These are phyloP conservation scores for Graphiopsis chlorocephala DNA, from an alignment of 2,329 filamentous ascomycete genomes.

Conservation along the genomic window DNA sequence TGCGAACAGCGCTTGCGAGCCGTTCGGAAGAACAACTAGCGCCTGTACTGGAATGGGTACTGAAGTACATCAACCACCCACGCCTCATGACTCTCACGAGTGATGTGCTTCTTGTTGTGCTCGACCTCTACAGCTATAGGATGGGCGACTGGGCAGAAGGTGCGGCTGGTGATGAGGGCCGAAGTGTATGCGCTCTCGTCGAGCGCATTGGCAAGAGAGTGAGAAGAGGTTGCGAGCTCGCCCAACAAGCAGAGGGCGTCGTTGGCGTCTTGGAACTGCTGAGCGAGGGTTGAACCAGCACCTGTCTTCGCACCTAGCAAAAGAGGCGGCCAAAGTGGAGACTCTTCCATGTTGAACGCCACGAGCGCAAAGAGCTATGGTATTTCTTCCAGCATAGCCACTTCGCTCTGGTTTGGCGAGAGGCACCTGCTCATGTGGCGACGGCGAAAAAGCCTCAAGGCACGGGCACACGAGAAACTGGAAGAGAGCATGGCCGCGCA, in stretches of 20 bases:
- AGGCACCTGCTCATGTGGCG: neutral
- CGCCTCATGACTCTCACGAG: constrained; percentile 77
- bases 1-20: constrained; percentile 74
- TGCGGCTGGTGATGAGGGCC: constrained; percentile 28
- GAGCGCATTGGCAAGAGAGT: constrained; percentile 68
- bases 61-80: constrained; percentile 76
- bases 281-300: constrained; percentile 47
- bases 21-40: constrained; percentile 78
- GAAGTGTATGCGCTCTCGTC: constrained; percentile 68
- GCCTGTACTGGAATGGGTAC: constrained; percentile 80
- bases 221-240: constrained; percentile 72
- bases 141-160: constrained; percentile 50
- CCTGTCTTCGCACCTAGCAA: neutral
- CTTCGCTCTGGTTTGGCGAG: neutral
- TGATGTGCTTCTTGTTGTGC: constrained; percentile 75
- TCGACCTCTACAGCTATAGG: constrained; percentile 85
- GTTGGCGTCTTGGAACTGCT: constrained; percentile 85
- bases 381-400: neutral
- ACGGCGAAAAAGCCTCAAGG: neutral
- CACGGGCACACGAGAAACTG: neutral
- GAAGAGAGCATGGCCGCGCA: neutral
- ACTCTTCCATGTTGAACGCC: neutral
- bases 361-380: neutral
- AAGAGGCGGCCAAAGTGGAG: neutral
- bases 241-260: constrained; percentile 77